Evolutionary conservation across 768 basidiomycete species (phyloP).

Genomic region (Sistotremastrum suecicum): DNA sequence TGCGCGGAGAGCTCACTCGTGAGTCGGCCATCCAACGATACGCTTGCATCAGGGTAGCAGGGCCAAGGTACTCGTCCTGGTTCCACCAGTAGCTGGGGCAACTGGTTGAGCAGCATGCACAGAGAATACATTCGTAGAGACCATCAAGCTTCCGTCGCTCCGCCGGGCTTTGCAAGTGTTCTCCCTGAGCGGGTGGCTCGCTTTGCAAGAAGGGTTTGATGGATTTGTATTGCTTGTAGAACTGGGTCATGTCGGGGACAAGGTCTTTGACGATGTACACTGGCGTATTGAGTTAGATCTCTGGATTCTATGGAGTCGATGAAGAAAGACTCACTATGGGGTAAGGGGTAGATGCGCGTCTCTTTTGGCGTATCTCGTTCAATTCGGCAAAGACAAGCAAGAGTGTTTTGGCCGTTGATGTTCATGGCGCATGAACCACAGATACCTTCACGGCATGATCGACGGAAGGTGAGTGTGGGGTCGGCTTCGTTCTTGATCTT

Average conservation of each 20-base stretch:
- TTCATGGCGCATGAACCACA: slow-evolving; percentile 99
- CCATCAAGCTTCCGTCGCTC: slow-evolving; percentile 94
- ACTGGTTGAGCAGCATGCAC: slow-evolving; percentile 94
- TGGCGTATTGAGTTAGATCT: slow-evolving; percentile 16
- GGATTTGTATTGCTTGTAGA: slow-evolving; percentile 99
- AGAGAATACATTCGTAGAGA: slow-evolving; percentile 95
- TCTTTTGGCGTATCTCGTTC: slow-evolving; percentile 60
- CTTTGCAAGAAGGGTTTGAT: slow-evolving; percentile 95
- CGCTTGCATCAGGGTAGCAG: slow-evolving; percentile 91
- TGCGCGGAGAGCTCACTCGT: slow-evolving; percentile 36
- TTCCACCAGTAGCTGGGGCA: slow-evolving; percentile 99
- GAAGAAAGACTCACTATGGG: slow-evolving; percentile 62
- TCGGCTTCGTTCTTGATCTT: slow-evolving; percentile 99
- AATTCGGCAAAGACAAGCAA: slow-evolving; percentile 93
- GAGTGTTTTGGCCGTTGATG: slow-evolving; percentile 94
- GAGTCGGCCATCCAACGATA: slow-evolving; percentile 99
- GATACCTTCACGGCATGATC: slow-evolving; percentile 89
- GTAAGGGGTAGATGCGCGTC: slow-evolving; percentile 90
- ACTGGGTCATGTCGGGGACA: slow-evolving; percentile 79
- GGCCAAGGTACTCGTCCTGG: slow-evolving; percentile 95
- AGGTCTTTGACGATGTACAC: slow-evolving; percentile 99
- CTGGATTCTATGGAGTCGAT: not conserved
- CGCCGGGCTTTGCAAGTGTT: slow-evolving; percentile 81
- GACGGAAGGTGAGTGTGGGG: slow-evolving; percentile 91
- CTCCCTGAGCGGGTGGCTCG: slow-evolving; percentile 71